Evolutionary conservation across 2,329 filamentous ascomycete species (phyloP).

Genomic region (Pestalotiopsis sp.): DNA sequence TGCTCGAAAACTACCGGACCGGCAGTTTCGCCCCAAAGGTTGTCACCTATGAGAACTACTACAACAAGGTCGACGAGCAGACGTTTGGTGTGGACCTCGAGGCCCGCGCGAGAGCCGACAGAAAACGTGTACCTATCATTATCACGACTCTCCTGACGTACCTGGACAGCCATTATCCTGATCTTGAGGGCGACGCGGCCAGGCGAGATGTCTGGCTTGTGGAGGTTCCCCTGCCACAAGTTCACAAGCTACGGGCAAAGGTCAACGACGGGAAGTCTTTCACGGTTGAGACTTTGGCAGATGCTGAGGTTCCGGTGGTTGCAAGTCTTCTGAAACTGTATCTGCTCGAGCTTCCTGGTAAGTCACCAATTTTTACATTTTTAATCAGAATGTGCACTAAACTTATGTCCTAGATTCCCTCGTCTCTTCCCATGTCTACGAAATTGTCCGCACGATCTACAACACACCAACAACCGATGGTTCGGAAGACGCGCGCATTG

Average conservation of each 20-base stretch:
- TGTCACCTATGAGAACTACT: slow-evolving; percentile 96
- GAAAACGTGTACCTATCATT: slow-evolving; percentile 91
- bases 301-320: slow-evolving; percentile 92
- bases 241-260: slow-evolving; percentile 78
- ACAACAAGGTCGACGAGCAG: slow-evolving; percentile 96
- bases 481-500: slow-evolving; percentile 77
- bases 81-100: slow-evolving; percentile 98
- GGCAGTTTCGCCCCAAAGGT: slow-evolving; percentile 90
- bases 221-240: slow-evolving; percentile 83
- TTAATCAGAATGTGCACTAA: slow-evolving; percentile 25
- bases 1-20: slow-evolving; percentile 95
- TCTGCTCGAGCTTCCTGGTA: slow-evolving; percentile 89
- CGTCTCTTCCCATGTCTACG: slow-evolving; percentile 96
- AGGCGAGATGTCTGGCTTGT: slow-evolving; percentile 91
- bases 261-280: slow-evolving; percentile 88
- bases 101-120: slow-evolving; percentile 86
- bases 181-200: slow-evolving; percentile 94
- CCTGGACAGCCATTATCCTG: slow-evolving; percentile 94
- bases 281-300: slow-evolving; percentile 73
- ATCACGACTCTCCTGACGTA: slow-evolving; percentile 93
- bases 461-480: slow-evolving; percentile 76
- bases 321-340: slow-evolving; percentile 93
- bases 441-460: slow-evolving; percentile 98
- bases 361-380: slow-evolving; percentile 31
- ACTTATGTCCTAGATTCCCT: slow-evolving; percentile 71